Percentiles rank a stretch among this genome's conserved stretches.
phyloP scores from a whole-genome alignment of 768 basidiomycete species.

The Lentinula sp. region DNA sequence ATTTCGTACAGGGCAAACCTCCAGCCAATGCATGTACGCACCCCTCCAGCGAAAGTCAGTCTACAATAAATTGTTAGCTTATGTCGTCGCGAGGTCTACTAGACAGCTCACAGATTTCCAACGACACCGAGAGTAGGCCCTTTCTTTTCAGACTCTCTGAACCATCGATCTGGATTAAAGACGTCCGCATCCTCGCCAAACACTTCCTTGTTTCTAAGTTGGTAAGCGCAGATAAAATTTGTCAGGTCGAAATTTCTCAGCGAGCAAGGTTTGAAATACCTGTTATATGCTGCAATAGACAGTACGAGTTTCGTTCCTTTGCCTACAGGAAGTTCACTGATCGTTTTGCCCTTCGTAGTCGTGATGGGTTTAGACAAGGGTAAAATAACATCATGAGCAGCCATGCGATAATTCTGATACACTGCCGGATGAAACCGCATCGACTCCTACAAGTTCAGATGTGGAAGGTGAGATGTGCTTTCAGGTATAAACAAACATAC shows the following conservation, averaged over 20 bases:
- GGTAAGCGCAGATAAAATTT: background rate
- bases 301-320: conserved; percentile 45
- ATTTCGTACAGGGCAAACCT: conserved; percentile 50
- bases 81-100: background rate
- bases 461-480: background rate
- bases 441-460: conserved; percentile 28
- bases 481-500: conserved; percentile 14
- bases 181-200: conserved; percentile 53
- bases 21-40: conserved; percentile 44
- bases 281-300: conserved; percentile 51
- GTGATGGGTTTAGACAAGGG: conserved; percentile 51
- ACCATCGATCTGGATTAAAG: conserved; percentile 55
- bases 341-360: conserved; percentile 35
- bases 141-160: conserved; percentile 29
- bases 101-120: conserved; percentile 35
- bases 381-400: conserved; percentile 47
- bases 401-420: conserved; percentile 46
- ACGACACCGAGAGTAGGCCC: conserved; percentile 37
- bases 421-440: conserved; percentile 50
- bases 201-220: conserved; percentile 34
- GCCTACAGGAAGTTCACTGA: conserved; percentile 39
- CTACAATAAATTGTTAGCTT: conserved; percentile 13
- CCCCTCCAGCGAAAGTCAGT: conserved; percentile 42
- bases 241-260: background rate
- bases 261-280: conserved; percentile 23